Evolutionary conservation across 129 eudicot species (phyloP), one percentile per base, ranked within the genome.

Genomic region (Lonicera japonica): DNA sequence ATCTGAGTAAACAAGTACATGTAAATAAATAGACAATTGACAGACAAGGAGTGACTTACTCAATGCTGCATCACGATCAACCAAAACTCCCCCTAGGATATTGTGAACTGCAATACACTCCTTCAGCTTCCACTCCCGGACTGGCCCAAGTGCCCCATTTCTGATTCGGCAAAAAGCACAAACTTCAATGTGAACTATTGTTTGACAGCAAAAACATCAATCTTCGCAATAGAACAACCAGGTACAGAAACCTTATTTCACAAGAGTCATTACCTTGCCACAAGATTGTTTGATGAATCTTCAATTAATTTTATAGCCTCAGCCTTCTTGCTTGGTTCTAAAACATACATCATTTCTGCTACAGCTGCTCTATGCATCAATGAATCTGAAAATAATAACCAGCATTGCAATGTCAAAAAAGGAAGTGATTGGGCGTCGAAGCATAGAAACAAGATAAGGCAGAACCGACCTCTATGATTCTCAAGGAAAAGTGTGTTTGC

Each of bases 341-440:
- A 61, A 63, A 83, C 76, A 81, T 69, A 68, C 8, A 83, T 65
- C 99, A 92, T 78, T 78, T 88, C 96, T 17, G 95, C 99, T 52
- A 61, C 99, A 54, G 96, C 89, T 60, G 92, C 92, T 73, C 99
- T 92, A 74, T 92, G 99, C 85, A 84, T 78, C 79, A 92, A 80
- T 24, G 99, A 92, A 76, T 85, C 99, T 92, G 85, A 78, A 63
- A 60, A 53, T 38, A 65, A 53, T 29, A 17, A 54, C 65, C 14
- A 63, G 9, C 62, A 48, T 13, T 6, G 55, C 24, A 25, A 65
- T 54, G 67, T 70, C 63, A 56, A 25, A 43, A 50, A 5, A 47
- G 14, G 18, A 24, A 29, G 60, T 51, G 53, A 75, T 23, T 22
- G 65, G 43, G 55, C 3, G 19, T 50, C 50, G 19, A 40, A 52